phyloP scores from a whole-genome alignment of 2,329 filamentous ascomycete species.

The Coccinonectria pachysandricola region DNA sequence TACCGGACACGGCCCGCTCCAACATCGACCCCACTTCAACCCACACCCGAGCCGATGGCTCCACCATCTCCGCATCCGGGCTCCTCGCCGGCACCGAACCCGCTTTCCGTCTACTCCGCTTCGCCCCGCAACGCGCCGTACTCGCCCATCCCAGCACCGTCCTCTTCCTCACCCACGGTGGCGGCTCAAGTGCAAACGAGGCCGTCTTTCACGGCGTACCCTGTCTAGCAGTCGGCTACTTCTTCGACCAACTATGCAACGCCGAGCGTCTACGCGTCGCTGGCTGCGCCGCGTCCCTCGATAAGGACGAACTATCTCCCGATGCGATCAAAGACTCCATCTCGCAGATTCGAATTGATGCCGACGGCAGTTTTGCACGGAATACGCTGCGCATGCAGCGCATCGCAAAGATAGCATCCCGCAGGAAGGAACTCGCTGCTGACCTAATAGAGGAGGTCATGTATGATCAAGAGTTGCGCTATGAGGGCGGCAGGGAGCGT shows the following conservation, averaged over 20 bases:
- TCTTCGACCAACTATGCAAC: constrained; percentile 33
- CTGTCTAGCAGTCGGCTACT: constrained; percentile 27
- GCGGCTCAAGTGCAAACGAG: constrained; percentile 31
- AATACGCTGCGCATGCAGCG: constrained; percentile 27
- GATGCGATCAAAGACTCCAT: constrained; percentile 21
- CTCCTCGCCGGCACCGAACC: constrained; percentile 21
- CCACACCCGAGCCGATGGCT: constrained; percentile 7
- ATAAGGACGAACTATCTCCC: constrained; percentile 27
- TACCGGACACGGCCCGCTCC: constrained; percentile 14
- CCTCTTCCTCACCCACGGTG: constrained; percentile 32
- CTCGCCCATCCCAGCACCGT: constrained; percentile 23
- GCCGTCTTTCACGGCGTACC: constrained; percentile 28
- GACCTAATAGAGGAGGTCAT: constrained; percentile 33
- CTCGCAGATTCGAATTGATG: constrained; percentile 18
- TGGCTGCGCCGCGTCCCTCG: constrained; percentile 25
- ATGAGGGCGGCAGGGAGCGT: constrained; percentile 9
- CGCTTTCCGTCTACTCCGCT: constrained; percentile 22
- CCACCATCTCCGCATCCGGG: constrained; percentile 2
- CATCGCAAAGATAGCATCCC: constrained; percentile 27
- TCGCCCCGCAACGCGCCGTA: constrained; percentile 31
- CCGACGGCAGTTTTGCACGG: constrained; percentile 18
- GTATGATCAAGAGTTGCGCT: constrained; percentile 23
- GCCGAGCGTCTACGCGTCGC: constrained; percentile 23
- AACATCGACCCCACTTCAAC: constrained; percentile 12
- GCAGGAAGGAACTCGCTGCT: constrained; percentile 27